Base-by-base conservation (phyloP, 768 basidiomycete species). In the Postia placenta region DNA sequence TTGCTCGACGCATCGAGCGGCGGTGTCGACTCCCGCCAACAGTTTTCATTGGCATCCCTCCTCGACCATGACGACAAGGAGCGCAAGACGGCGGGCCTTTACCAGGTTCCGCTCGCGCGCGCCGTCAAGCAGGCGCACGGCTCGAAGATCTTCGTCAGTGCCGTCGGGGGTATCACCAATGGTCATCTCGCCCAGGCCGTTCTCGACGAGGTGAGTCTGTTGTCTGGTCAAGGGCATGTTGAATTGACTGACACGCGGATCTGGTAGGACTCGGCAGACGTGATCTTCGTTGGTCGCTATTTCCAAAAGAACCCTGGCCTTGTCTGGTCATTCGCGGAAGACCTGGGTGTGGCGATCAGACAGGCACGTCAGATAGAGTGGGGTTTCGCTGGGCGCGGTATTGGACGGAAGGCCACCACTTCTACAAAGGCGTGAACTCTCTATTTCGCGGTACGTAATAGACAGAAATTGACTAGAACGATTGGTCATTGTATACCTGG, bases 1-100 rank as follows among this genome's bases (percentile, higher is more conserved):
- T 69, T 92, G 30, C 64, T 91, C 43, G 88, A 91, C 56, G 74
- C 86, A 26, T 84, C 83, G 2, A 73, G 74, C 0, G 86, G 80
- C 2, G 90, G 87, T 1, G 78, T 73, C 40, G 66, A 73, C 49
- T 60, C 72, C 1, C 54, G 60, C 27, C 78, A 79, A 67, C 20
- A 67, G 78, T 1, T 50, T 35, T 9, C 9, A n/a, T 35, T 35
- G 11, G 30, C 39, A 27, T 23, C 24, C 3, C 52, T 46, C 2
- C 11, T n/a, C 9, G n/a, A 51, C 47, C 57, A 58, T n/a, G n/a
- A n/a, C n/a, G n/a, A n/a, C n/a, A n/a, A n/a, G n/a, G n/a, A n/a
- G n/a, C n/a, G n/a, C n/a, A n/a, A n/a, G n/a, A n/a, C n/a, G n/a
- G n/a, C n/a, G n/a, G n/a, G n/a, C n/a, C n/a, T n/a, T n/a, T n/a